Evolutionary conservation across 2,329 filamentous ascomycete species (phyloP).

Genomic region (Chaetothyriales sp.): DNA sequence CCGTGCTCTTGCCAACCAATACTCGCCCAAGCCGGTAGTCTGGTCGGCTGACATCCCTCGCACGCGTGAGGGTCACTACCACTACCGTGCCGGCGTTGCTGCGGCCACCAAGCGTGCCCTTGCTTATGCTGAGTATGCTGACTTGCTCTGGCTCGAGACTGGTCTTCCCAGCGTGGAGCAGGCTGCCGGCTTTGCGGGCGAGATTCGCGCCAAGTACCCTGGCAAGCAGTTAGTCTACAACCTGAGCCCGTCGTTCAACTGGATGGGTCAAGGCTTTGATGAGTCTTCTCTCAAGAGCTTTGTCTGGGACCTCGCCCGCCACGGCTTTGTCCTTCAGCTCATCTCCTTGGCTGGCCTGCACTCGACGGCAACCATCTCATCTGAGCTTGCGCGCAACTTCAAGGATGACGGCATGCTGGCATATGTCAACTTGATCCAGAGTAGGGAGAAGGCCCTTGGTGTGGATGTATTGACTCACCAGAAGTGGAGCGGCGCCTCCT

Average conservation of each 20-base stretch:
- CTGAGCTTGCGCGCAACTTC: slow-evolving; percentile 67
- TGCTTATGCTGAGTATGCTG: slow-evolving; percentile 79
- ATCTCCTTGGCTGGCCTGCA: slow-evolving; percentile 52
- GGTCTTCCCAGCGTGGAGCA: slow-evolving; percentile 72
- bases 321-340: slow-evolving; percentile 57
- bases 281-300: slow-evolving; percentile 72
- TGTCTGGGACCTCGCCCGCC: slow-evolving; percentile 86
- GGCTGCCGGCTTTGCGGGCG: slow-evolving; percentile 56
- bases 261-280: slow-evolving; percentile 88
- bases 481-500: slow-evolving; percentile 55
- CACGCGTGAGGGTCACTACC: slow-evolving; percentile 86
- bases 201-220: slow-evolving; percentile 55
- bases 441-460: slow-evolving; percentile 73
- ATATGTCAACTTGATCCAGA: slow-evolving; percentile 88
- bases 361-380: slow-evolving; percentile 46
- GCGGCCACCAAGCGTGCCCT: slow-evolving; percentile 88
- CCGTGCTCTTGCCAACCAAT: slow-evolving; percentile 52
- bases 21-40: slow-evolving; percentile 52
- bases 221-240: slow-evolving; percentile 93
- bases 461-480: slow-evolving; percentile 92
- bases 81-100: slow-evolving; percentile 52
- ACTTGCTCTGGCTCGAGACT: slow-evolving; percentile 95
- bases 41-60: slow-evolving; percentile 88
- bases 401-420: slow-evolving; percentile 90
- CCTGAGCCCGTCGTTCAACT: slow-evolving; percentile 92